Evolutionary conservation across 768 basidiomycete species (phyloP).

Genomic region (Boletus sp.): DNA sequence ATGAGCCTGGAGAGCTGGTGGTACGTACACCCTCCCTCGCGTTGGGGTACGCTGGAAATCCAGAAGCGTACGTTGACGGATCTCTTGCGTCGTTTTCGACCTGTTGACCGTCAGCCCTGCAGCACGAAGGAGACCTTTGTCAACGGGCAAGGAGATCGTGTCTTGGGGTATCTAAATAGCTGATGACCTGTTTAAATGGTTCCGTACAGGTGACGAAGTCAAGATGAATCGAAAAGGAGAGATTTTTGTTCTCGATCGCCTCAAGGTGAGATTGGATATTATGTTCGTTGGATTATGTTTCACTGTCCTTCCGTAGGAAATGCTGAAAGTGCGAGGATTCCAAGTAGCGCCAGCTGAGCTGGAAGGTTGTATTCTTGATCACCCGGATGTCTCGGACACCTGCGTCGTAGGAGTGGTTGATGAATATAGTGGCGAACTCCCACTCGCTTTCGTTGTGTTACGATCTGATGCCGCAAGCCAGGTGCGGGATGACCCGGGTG

Average conservation of each 20-base stretch:
- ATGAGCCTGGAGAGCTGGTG: constrained; percentile 62
- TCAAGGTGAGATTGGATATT: constrained; percentile 49
- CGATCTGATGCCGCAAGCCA: constrained; percentile 38
- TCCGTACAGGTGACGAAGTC: constrained; percentile 72
- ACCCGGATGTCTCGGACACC: constrained; percentile 49
- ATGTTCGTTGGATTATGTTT: not conserved
- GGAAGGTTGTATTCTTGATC: constrained; percentile 63
- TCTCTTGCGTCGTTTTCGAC: not conserved
- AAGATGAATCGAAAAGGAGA: constrained; percentile 60
- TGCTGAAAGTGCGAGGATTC: constrained; percentile 61
- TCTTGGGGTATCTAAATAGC: not conserved
- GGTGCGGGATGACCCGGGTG: too few relatives aligned
- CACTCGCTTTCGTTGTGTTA: constrained; percentile 67
- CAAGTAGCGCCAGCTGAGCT: constrained; percentile 67
- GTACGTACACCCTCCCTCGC: constrained; percentile 61
- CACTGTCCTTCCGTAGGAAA: constrained; percentile 46
- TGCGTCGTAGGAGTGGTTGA: constrained; percentile 71
- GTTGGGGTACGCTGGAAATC: constrained; percentile 56
- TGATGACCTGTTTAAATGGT: constrained; percentile 45
- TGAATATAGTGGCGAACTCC: constrained; percentile 75
- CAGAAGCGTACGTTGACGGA: constrained; percentile 49
- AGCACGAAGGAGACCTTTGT: constrained; percentile 67
- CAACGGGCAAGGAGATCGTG: constrained; percentile 34
- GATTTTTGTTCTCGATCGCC: constrained; percentile 68
- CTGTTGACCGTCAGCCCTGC: constrained; percentile 12